Evolutionary conservation across 495 filamentous ascomycete species (phyloP), one percentile per base, ranked within the genome.

Genomic region (Lepraria neglecta): DNA sequence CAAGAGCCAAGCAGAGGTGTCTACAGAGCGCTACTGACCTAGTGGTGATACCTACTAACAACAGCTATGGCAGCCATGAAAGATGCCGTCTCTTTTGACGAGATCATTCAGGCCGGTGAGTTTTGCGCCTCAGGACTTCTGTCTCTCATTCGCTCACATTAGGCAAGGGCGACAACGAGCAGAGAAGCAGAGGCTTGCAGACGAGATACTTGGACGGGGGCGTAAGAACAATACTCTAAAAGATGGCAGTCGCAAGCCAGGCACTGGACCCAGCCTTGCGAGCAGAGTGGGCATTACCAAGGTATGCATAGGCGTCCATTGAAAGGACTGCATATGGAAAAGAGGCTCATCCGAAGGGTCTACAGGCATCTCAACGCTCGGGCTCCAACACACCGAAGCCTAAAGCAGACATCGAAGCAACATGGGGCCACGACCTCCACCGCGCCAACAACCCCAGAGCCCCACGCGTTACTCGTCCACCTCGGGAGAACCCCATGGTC

Each of bases 201-300:
- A 83, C 44, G 77, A 84, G 64, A 84, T 94, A 27, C 82, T 92
- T 48, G 81, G 81, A 57, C 85, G 79, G 66, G 80, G 82, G 58
- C 79, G 88, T 62, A 79, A 83, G 62, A 67, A 78, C 0, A 87
- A 80, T 70, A 80, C 83, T 11, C 79, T 83, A 6, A 70, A 74
- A n/a, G 78, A 72, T 30, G 67, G 72, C 54, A 73, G 70, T 44
- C 72, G 76, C 63, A 82, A 80, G 61, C 59, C 72, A 38, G 73
- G 74, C 56, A 66, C 66, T 54, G 78, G 80, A 53, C 79, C 82
- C 14, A 84, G 78, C 56, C 78, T 94, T 42, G 87, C 90, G 60
- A 90, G 87, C 69, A 80, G 90, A 71, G 83, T 86, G n/a, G 87
- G 85, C 50, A 77, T 88, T 27, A 79, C 81, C 47, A 90, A 91